Evolutionary conservation across 2,329 filamentous ascomycete genomes (phyloP).

Genomic region (Chrysoporthe puriensis): DNA sequence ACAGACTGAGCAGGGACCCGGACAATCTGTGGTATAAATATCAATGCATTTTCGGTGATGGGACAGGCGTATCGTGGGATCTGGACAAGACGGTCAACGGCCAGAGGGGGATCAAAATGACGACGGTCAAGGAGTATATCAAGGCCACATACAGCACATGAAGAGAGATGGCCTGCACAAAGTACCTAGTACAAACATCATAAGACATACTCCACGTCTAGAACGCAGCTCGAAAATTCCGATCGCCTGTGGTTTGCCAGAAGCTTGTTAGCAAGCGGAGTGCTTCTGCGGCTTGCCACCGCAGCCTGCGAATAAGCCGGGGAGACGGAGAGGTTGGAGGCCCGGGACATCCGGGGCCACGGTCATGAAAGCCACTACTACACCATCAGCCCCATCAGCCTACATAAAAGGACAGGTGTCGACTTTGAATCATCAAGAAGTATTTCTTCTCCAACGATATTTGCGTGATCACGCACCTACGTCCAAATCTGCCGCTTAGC

Average conservation of each 20-base stretch:
- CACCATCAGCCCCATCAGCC: not conserved
- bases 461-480: no score
- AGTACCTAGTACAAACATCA: not conserved
- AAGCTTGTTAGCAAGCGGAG: no score
- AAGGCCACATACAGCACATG: not conserved
- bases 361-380: no score
- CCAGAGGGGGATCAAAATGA: slow-evolving; percentile 49
- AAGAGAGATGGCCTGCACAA: not conserved
- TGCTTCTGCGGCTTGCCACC: no score
- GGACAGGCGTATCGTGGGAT: slow-evolving; percentile 63
- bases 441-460: no score
- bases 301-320: no score
- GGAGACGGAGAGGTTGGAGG: not conserved
- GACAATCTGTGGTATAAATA: slow-evolving; percentile 61
- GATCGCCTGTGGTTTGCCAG: no score
- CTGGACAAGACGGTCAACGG: slow-evolving; percentile 56
- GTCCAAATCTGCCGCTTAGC: no score
- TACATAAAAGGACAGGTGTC: no score
- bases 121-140: slow-evolving; percentile 45
- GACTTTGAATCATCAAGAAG: no score
- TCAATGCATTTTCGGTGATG: slow-evolving; percentile 61
- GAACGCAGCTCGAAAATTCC: no score
- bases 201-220: not conserved
- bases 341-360: not conserved
- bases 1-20: slow-evolving; percentile 51